Percentiles rank a stretch among this genome's conserved stretches.
Evolutionary conservation across 176 grass and related monocot species (phyloP).

Genomic region (Phoenix roebelenii): DNA sequence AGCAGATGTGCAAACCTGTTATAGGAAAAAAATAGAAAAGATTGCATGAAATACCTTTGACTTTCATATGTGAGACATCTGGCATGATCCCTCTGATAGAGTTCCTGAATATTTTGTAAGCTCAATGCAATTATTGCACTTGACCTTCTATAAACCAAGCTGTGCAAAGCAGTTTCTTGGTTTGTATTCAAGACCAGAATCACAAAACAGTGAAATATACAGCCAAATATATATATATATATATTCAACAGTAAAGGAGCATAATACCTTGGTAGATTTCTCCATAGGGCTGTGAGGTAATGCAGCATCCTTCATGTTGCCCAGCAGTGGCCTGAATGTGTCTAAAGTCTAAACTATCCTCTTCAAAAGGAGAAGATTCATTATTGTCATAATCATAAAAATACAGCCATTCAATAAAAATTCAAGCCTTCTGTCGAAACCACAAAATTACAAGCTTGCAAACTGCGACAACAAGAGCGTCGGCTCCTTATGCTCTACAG

Average conservation of each 20-base stretch:
- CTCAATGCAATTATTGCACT: conserved; percentile 21
- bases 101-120: conserved; percentile 10
- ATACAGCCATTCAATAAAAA: conserved; percentile 49
- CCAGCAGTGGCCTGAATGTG: conserved; percentile 15
- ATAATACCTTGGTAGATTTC: conserved; percentile 9
- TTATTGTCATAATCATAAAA: conserved; percentile 48
- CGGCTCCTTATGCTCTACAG: conserved; percentile 6
- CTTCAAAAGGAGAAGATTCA: conserved; percentile 48
- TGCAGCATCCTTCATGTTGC: conserved; percentile 14
- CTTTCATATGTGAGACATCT: background rate
- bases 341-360: conserved; percentile 5
- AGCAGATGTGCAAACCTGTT: background rate
- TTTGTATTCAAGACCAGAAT: conserved; percentile 11
- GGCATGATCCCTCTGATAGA: conserved; percentile 15
- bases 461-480: conserved; percentile 43
- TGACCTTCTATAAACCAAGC: conserved; percentile 5
- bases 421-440: conserved; percentile 36
- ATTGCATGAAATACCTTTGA: background rate
- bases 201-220: background rate
- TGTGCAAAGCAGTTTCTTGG: conserved; percentile 7
- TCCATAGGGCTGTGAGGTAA: background rate
- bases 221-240: background rate
- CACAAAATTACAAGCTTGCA: conserved; percentile 30
- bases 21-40: background rate
- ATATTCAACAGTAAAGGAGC: background rate